Evolutionary conservation across 2,329 filamentous ascomycete genomes (phyloP), one percentile per base, ranked within the genome.

Genomic region (Lecanicillium sp.): DNA sequence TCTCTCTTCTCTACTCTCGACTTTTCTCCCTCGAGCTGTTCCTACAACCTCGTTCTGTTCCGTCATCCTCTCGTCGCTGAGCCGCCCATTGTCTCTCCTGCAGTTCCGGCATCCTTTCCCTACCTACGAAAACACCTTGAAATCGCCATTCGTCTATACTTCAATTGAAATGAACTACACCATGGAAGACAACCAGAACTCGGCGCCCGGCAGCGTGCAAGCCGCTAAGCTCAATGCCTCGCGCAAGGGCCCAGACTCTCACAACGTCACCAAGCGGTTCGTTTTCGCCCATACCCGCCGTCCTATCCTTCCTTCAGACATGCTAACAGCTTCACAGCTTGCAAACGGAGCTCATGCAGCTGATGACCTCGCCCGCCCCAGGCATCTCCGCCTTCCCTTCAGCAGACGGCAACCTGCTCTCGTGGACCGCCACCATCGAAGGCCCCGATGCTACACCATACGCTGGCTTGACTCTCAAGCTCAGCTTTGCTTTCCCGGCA

Each of bases 261-360:
- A 84, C 56, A 86, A 81, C 60, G 84, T 87, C 39, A 83, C 80
- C 44, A 89, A 89, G 67, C 77, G 84, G 84, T 88, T 65, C 37
- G 64, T 44, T 20, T 19, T 29, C 36, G 33, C 7, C 31, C 9
- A 17, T 20, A 29, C 20, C 28, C 44, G 27, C 44, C 41, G 17
- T 25, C 17, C 17, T 20, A 11, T 17, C 13, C 5, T 12, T n/a
- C n/a, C n/a, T n/a, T n/a, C n/a, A n/a, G n/a, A n/a, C n/a, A n/a
- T n/a, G 22, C 40, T 43, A 27, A 41, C 37, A 13, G 17, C 11
- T 20, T 15, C 20, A n/a, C 56, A 97, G 92, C 54, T 74, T 98
- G 41, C 92, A 98, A 66, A 94, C 89, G 35, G 92, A 98, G 66
- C 76, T 98, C 50, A 97, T 98, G 90, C 84, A 92, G 62, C 80